phyloP scores from a whole-genome alignment of 2,329 filamentous ascomycete genomes.

The Xylariales sp. region DNA sequence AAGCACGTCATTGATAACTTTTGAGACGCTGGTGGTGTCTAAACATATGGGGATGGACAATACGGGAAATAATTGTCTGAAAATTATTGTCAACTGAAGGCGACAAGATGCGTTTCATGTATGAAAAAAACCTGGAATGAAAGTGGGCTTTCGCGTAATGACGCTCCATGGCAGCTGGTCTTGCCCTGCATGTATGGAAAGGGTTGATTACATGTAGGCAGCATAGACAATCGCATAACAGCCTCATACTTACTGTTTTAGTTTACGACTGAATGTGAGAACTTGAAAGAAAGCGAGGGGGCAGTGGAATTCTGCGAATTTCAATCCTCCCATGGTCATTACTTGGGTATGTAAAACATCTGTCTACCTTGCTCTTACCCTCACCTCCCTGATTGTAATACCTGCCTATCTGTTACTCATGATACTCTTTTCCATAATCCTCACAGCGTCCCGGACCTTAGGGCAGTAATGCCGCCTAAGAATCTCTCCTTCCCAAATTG shows the following conservation, averaged over 20 bases:
- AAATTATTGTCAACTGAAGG: neutral
- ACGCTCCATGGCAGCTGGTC: neutral
- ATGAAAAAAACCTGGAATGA: neutral
- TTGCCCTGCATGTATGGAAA: neutral
- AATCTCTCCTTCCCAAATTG: constrained; percentile 93
- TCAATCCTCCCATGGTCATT: neutral
- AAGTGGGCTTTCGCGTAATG: neutral
- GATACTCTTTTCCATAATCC: constrained; percentile 75
- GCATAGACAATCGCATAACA: neutral
- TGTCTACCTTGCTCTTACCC: neutral
- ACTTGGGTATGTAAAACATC: constrained; percentile 7
- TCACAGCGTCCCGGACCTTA: constrained; percentile 80
- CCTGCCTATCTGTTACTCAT: constrained; percentile 53
- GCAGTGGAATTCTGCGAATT: neutral
- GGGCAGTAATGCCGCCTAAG: constrained; percentile 88
- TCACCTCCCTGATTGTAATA: neutral
- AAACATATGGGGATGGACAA: neutral
- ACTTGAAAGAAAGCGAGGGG: neutral
- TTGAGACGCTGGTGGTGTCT: neutral
- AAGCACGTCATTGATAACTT: constrained; percentile 2
- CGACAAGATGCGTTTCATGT: neutral
- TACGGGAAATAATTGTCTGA: neutral
- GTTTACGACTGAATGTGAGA: neutral
- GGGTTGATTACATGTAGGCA: neutral
- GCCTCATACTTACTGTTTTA: neutral